Conservation (phyloP, 768 basidiomycete genomes). For the Lentinus brumalis region DNA sequence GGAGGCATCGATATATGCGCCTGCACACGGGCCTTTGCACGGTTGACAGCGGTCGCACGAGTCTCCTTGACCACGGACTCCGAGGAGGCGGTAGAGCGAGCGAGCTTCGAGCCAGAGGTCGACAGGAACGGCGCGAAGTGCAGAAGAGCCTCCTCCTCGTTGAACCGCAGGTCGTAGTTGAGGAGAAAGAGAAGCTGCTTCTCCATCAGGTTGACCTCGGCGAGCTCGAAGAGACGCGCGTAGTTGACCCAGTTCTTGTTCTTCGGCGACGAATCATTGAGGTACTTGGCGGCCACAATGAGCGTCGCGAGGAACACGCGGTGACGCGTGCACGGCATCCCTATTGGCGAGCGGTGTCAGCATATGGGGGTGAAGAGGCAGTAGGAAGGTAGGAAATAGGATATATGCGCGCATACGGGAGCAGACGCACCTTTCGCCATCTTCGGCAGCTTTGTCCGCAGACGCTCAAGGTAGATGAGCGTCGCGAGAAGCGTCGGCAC, state of each 20-base stretch:
- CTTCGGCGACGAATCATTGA: constrained; percentile 95
- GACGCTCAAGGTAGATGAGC: constrained; percentile 87
- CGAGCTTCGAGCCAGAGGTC: constrained; percentile 14
- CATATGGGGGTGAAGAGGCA: too few species aligned
- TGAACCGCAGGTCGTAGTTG: constrained; percentile 90
- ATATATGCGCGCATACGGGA: constrained; percentile 12
- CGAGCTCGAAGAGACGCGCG: constrained; percentile 70
- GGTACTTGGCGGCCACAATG: constrained; percentile 95
- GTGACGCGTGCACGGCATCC: constrained; percentile 91
- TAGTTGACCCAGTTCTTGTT: constrained; percentile 92
- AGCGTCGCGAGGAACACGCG: constrained; percentile 95
- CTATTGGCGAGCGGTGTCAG: constrained; percentile 26
- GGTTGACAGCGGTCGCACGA: constrained; percentile 56
- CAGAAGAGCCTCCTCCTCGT: constrained; percentile 71
- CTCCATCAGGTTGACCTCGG: constrained; percentile 95
- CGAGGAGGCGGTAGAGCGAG: background rate
- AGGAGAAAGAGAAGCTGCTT: constrained; percentile 91
- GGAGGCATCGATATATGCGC: constrained; percentile 45
- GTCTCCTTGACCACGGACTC: constrained; percentile 43
- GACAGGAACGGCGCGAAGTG: constrained; percentile 72
- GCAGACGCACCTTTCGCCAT: constrained; percentile 76
- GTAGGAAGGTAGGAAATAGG: background rate
- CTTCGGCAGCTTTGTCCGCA: constrained; percentile 75
- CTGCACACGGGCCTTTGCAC: constrained; percentile 56
- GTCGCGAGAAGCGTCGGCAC: constrained; percentile 89